phyloP scores from a whole-genome alignment of 441 rosid species.

The Corymbia calophylla region DNA sequence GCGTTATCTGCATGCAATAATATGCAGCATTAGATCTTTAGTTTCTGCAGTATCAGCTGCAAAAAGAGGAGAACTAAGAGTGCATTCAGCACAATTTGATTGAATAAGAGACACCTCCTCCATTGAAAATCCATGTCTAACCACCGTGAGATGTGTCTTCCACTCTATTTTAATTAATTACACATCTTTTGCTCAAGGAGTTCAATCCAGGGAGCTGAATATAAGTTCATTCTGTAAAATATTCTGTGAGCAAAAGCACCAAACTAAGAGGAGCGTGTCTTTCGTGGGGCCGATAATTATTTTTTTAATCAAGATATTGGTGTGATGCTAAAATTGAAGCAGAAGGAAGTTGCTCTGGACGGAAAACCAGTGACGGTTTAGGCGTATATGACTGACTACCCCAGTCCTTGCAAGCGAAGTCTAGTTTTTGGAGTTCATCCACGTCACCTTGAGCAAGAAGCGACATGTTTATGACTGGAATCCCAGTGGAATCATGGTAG shows the following conservation, averaged over 20 bases:
- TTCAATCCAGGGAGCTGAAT: background rate
- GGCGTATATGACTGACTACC: background rate
- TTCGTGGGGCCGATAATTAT: background rate
- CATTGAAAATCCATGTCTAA: background rate
- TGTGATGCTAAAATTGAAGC: background rate
- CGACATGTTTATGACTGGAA: constrained; percentile 12
- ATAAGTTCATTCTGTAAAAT: background rate
- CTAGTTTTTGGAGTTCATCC: constrained; percentile 3
- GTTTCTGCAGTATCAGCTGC: background rate
- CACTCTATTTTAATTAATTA: background rate
- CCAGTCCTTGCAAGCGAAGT: constrained; percentile 13
- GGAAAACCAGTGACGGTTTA: background rate
- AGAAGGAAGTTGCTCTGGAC: background rate
- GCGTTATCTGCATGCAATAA: background rate
- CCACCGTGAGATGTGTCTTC: background rate
- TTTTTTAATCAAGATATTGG: background rate
- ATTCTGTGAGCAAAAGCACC: background rate
- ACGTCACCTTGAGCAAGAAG: constrained; percentile 4
- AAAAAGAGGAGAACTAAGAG: background rate
- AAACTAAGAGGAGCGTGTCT: background rate
- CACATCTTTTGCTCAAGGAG: background rate
- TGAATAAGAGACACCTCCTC: background rate
- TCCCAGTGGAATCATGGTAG: background rate
- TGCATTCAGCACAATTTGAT: background rate
- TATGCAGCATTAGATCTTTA: background rate